Percentiles rank a stretch among this genome's conserved stretches.
phyloP scores from a whole-genome alignment of 192 early-diverging fungal species.

The Rhizophlyctis rosea region DNA sequence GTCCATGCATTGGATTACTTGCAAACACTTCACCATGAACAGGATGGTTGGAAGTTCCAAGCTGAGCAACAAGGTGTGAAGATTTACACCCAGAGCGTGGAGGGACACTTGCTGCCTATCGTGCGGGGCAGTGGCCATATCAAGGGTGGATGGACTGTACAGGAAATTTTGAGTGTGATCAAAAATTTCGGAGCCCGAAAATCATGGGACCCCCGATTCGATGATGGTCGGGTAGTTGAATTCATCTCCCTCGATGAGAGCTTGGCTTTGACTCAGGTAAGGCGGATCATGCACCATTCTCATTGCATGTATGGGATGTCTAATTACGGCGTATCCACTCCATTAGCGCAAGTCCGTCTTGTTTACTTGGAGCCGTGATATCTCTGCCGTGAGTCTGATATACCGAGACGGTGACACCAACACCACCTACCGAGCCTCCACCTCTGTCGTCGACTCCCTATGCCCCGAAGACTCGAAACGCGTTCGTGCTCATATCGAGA shows the following conservation, averaged over 20 bases:
- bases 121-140: constrained; percentile 41
- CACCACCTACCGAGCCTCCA: constrained; percentile 26
- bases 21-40: constrained; percentile 5
- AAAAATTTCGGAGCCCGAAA: constrained; percentile 29
- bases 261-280: not conserved
- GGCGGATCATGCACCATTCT: too few relatives aligned
- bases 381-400: constrained; percentile 23
- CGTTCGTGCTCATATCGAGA: constrained; percentile 32
- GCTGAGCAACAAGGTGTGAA: constrained; percentile 16
- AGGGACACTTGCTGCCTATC: constrained; percentile 31
- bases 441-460: constrained; percentile 28
- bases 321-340: constrained; percentile 9
- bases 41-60: constrained; percentile 15
- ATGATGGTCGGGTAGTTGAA: constrained; percentile 22
- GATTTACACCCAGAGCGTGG: constrained; percentile 25
- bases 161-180: constrained; percentile 40
- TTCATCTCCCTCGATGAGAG: not conserved
- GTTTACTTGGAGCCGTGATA: constrained; percentile 34
- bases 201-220: constrained; percentile 41
- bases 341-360: constrained; percentile 35
- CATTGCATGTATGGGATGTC: not conserved
- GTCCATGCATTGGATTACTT: not conserved
- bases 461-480: constrained; percentile 25
- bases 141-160: constrained; percentile 24
- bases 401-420: constrained; percentile 12